A percentile compares a stretch with the other conserved stretches of the same genome.
Conservation (phyloP, 768 basidiomycete species). For the Mycena kentingensis region DNA sequence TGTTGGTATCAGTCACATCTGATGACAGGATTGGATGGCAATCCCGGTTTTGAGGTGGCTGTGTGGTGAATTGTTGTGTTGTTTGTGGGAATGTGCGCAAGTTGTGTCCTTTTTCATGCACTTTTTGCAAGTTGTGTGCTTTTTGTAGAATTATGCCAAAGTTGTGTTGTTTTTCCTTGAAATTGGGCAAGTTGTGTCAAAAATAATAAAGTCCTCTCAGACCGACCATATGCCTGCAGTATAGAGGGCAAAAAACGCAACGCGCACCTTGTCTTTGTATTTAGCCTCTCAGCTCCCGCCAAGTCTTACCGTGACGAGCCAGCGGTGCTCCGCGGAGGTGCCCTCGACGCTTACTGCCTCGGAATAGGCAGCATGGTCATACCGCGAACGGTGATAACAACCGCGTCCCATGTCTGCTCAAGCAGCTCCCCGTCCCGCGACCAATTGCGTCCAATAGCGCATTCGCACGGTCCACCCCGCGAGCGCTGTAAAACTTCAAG, state of each 20-base stretch:
- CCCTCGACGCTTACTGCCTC: constrained; percentile 43
- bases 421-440: constrained; percentile 25
- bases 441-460: constrained; percentile 44
- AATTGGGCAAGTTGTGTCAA: too few relatives aligned
- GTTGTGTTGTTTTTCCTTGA: too few relatives aligned
- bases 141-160: too few relatives aligned
- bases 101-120: too few relatives aligned
- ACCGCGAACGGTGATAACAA: constrained; percentile 50
- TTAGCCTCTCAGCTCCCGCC: constrained; percentile 41
- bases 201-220: too few relatives aligned
- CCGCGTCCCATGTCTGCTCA: constrained; percentile 50
- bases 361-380: constrained; percentile 49
- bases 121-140: too few relatives aligned
- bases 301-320: constrained; percentile 45
- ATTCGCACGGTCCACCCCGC: constrained; percentile 44
- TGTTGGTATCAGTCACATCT: too few relatives aligned
- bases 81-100: too few relatives aligned
- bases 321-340: constrained; percentile 34
- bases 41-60: too few relatives aligned
- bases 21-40: too few relatives aligned
- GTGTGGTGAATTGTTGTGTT: too few relatives aligned
- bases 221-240: too few relatives aligned
- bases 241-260: neutral
- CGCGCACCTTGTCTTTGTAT: constrained; percentile 35
- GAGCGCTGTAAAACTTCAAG: neutral